phyloP scores from a whole-genome alignment of 139 green algal species.

The Dunaliella primolecta region DNA sequence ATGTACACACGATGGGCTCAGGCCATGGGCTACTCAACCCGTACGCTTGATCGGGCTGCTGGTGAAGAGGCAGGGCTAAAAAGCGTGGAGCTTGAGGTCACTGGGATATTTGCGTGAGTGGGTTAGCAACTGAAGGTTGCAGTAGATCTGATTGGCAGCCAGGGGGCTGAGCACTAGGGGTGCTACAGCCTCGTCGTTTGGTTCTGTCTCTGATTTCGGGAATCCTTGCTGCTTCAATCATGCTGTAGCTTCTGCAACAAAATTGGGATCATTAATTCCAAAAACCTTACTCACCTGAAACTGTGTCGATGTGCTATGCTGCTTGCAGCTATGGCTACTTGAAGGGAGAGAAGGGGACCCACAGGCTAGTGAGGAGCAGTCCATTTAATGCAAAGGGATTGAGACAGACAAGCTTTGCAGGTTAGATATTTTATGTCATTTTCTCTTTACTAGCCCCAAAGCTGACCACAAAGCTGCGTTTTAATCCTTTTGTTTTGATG shows the following conservation, averaged over 20 bases:
- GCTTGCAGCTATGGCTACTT: slow-evolving; percentile 46
- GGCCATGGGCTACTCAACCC: slow-evolving; percentile 23
- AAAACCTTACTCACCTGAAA: background rate
- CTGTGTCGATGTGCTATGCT: slow-evolving; percentile 51
- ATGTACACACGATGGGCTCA: slow-evolving; percentile 85
- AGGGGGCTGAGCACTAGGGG: too few species aligned
- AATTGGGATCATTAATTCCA: slow-evolving; percentile 25
- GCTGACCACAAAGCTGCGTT: too few species aligned
- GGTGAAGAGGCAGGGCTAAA: slow-evolving; percentile 92
- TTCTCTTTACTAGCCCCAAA: too few species aligned
- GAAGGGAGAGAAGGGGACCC: slow-evolving; percentile 88
- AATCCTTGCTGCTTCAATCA: too few species aligned
- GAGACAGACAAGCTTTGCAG: slow-evolving; percentile 94
- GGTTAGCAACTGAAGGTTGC: too few species aligned
- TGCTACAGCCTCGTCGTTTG: too few species aligned
- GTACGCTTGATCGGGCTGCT: slow-evolving; percentile 40
- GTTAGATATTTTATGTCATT: too few species aligned
- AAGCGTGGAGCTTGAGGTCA: slow-evolving; percentile 77
- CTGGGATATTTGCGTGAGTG: slow-evolving; percentile 39
- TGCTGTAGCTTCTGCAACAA: background rate
- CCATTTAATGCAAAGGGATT: slow-evolving; percentile 90
- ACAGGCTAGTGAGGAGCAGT: slow-evolving; percentile 88
- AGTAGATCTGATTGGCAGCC: too few species aligned
- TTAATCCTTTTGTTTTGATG: too few species aligned
- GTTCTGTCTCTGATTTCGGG: too few species aligned